Percentiles rank a stretch among this genome's conserved stretches.
Conservation (phyloP, 331 rosid genomes). For the Pyracantha coccinea region DNA sequence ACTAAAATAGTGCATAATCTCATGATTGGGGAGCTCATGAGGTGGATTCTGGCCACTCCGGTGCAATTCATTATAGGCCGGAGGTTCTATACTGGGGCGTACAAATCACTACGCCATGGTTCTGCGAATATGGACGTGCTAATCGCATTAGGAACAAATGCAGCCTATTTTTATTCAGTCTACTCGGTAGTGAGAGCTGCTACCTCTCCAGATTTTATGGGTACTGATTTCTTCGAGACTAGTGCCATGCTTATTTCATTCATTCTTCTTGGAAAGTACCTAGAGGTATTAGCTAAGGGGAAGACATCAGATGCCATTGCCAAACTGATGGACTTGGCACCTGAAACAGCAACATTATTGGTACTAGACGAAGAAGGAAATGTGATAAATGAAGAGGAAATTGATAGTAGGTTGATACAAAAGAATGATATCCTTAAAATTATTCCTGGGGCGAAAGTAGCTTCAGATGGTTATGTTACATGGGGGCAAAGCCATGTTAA, state of each 20-base stretch:
- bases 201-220: conserved; percentile 40
- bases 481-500: conserved; percentile 88
- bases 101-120: conserved; percentile 54
- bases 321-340: conserved; percentile 70
- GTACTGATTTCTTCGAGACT: conserved; percentile 73
- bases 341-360: conserved; percentile 56
- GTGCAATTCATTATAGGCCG: conserved; percentile 70
- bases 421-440: conserved; percentile 63
- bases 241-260: conserved; percentile 79
- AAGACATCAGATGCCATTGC: conserved; percentile 72
- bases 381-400: conserved; percentile 43
- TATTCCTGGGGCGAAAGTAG: conserved; percentile 71
- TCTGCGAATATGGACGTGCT: conserved; percentile 81
- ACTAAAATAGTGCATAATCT: conserved; percentile 49
- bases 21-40: conserved; percentile 45
- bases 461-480: conserved; percentile 60
- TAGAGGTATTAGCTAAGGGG: conserved; percentile 82
- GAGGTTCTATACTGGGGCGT: conserved; percentile 64
- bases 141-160: conserved; percentile 73
- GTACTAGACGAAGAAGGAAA: conserved; percentile 42
- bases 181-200: conserved; percentile 56
- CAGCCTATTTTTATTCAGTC: conserved; percentile 74
- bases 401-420: conserved; percentile 65
- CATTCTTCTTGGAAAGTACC: conserved; percentile 70
- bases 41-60: conserved; percentile 58